Evolutionary conservation across 1,139 yeast species (phyloP).

Genomic region (Pichia sp.): DNA sequence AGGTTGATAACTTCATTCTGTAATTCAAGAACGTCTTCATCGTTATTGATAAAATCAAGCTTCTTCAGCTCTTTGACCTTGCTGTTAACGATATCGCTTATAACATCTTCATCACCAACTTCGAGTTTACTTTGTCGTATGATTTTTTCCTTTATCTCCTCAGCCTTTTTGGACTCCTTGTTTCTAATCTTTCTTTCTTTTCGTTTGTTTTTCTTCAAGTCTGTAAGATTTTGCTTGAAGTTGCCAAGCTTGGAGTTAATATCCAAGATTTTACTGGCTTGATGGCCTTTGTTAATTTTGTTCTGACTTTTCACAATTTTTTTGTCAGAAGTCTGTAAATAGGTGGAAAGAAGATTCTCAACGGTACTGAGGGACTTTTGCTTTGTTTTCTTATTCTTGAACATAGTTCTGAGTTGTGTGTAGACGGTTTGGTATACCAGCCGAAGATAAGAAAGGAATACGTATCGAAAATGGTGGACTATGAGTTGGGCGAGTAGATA

Average conservation of each 20-base stretch:
- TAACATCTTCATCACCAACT: slow-evolving; percentile 30
- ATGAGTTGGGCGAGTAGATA: no score
- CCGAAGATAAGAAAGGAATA: neutral
- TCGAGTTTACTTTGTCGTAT: slow-evolving; percentile 45
- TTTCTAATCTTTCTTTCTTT: slow-evolving; percentile 19
- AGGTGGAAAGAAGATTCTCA: slow-evolving; percentile 21
- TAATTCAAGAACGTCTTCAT: slow-evolving; percentile 32
- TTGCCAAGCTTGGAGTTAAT: slow-evolving; percentile 8
- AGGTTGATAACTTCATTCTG: slow-evolving; percentile 15
- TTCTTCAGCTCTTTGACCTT: slow-evolving; percentile 40
- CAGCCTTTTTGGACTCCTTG: slow-evolving; percentile 32
- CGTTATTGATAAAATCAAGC: slow-evolving; percentile 37
- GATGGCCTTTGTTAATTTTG: slow-evolving; percentile 7
- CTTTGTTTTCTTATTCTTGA: slow-evolving; percentile 21
- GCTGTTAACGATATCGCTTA: slow-evolving; percentile 41
- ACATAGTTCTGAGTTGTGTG: slow-evolving; percentile 12
- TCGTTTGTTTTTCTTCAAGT: slow-evolving; percentile 8
- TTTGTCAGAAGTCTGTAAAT: slow-evolving; percentile 19
- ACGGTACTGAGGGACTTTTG: slow-evolving; percentile 19
- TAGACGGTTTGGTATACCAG: neutral
- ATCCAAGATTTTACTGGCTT: slow-evolving; percentile 9
- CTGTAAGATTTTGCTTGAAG: slow-evolving; percentile 4
- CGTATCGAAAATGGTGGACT: no score
- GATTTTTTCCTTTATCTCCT: slow-evolving; percentile 34
- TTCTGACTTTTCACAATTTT: slow-evolving; percentile 7